Conservation (phyloP, 2,329 filamentous ascomycete genomes). For the Apiospora pterosperma region DNA sequence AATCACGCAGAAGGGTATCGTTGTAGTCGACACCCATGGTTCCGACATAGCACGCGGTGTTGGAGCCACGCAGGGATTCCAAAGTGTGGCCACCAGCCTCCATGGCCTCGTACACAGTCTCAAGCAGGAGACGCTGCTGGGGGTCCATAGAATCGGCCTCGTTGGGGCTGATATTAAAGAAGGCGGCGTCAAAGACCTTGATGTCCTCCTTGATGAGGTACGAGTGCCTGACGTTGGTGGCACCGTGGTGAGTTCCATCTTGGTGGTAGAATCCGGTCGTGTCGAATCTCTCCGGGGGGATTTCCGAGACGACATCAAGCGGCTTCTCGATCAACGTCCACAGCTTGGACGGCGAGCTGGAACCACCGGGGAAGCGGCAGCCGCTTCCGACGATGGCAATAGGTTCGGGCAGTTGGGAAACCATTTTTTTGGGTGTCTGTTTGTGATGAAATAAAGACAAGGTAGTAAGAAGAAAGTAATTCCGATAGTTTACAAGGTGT, state of each 20-base stretch:
- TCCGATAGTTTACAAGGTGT: too few relatives aligned
- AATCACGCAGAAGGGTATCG: background rate
- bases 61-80: background rate
- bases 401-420: background rate
- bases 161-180: constrained; percentile 32
- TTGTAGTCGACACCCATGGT: background rate
- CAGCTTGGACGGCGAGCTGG: constrained; percentile 8
- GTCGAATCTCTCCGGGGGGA: constrained; percentile 8
- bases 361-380: constrained; percentile 10
- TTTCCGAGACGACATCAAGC: constrained; percentile 2
- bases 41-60: background rate
- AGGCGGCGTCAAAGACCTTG: constrained; percentile 32
- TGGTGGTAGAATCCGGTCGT: constrained; percentile 11
- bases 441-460: too few relatives aligned
- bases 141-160: background rate
- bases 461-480: too few relatives aligned
- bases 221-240: constrained; percentile 9
- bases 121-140: background rate
- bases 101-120: background rate
- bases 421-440: too few relatives aligned
- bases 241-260: constrained; percentile 18
- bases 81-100: background rate
- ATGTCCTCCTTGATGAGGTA: constrained; percentile 19
- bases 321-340: constrained; percentile 8
- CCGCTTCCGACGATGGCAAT: constrained; percentile 11